Evolutionary conservation across 108 stramenopile genomes (phyloP).

Genomic region (Ochromonas danica): DNA sequence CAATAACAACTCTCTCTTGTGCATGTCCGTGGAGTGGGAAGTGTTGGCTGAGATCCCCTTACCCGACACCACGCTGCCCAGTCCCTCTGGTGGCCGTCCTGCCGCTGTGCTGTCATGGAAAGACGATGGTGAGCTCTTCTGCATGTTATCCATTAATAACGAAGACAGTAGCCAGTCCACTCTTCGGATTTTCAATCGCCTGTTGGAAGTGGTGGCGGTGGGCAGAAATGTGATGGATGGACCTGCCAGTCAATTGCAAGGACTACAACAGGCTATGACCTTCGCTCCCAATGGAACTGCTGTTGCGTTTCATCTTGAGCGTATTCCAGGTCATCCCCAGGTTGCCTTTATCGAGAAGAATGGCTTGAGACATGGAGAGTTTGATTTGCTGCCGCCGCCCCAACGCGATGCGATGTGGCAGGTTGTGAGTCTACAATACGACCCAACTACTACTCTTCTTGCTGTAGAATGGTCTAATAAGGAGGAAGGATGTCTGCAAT

Average conservation of each 20-base stretch:
- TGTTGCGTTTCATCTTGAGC: not conserved
- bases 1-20: constrained; percentile 4
- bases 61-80: not conserved
- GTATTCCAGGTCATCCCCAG: not conserved
- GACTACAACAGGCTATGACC: not conserved
- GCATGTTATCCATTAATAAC: constrained; percentile 2
- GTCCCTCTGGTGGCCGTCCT: not conserved
- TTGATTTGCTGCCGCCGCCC: constrained; percentile 4
- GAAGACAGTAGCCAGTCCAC: not conserved
- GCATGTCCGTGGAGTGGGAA: not conserved
- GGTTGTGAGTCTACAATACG: not conserved
- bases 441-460: not conserved
- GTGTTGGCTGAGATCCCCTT: not conserved
- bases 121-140: constrained; percentile 2
- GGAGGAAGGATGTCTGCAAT: not conserved
- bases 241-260: not conserved
- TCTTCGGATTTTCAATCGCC: not conserved
- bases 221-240: constrained; percentile 28
- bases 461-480: not conserved
- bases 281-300: constrained; percentile 29
- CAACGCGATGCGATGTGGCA: not conserved
- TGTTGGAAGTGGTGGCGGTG: not conserved
- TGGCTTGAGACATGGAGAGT: constrained; percentile 34
- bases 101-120: constrained; percentile 8
- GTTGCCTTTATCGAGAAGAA: constrained; percentile 24